A percentile compares a stretch with the other conserved stretches of the same genome.
phyloP scores from a whole-genome alignment of 106 monocot species.

The Allium cepa region DNA sequence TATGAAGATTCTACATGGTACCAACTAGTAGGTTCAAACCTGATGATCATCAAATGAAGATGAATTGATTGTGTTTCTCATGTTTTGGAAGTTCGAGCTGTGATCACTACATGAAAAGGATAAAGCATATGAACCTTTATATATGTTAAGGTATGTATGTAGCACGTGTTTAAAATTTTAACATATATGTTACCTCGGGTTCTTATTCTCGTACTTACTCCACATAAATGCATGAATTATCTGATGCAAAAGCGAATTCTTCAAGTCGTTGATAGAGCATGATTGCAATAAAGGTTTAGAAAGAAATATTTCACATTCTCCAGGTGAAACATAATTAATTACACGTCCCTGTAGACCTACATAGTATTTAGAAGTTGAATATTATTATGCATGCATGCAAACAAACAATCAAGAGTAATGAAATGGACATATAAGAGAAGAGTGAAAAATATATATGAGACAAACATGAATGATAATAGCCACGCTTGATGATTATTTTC shows the following conservation, averaged over 20 bases:
- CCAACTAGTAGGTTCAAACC: constrained; percentile 9
- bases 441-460: too few relatives aligned
- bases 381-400: too few relatives aligned
- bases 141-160: background rate
- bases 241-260: background rate
- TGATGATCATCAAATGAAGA: constrained; percentile 17
- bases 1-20: background rate
- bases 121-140: background rate
- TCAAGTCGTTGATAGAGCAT: constrained; percentile 16
- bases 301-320: constrained; percentile 28
- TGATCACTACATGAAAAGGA: constrained; percentile 22
- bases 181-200: background rate
- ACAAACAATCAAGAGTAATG: too few relatives aligned
- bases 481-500: too few relatives aligned
- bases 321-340: constrained; percentile 8
- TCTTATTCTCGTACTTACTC: too few relatives aligned
- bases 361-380: too few relatives aligned
- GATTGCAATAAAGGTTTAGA: constrained; percentile 21
- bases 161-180: background rate
- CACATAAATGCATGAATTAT: too few relatives aligned
- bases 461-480: too few relatives aligned
- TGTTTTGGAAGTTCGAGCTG: constrained; percentile 15
- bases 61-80: constrained; percentile 22
- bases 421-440: too few relatives aligned
- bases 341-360: constrained; percentile 3